Percentiles rank a stretch among this genome's conserved stretches.
phyloP scores from a whole-genome alignment of 2,329 filamentous ascomycete species.

The Bipolaris sorokiniana region DNA sequence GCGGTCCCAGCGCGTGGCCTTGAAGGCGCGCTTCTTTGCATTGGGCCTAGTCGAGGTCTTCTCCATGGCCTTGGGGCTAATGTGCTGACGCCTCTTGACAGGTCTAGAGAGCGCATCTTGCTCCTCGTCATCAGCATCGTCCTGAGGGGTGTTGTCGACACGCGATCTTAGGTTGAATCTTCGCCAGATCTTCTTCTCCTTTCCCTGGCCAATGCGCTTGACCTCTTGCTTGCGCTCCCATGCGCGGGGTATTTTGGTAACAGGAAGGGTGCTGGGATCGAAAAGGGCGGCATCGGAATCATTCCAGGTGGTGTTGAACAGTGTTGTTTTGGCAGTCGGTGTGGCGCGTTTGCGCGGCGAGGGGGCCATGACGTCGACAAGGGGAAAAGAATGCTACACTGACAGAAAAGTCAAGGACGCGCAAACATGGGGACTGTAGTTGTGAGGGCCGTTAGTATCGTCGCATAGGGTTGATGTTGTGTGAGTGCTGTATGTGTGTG shows the following conservation, averaged over 20 bases:
- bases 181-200: constrained; percentile 57
- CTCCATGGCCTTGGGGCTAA: constrained; percentile 43
- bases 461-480: constrained; percentile 12
- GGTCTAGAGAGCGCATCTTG: constrained; percentile 48
- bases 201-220: constrained; percentile 45
- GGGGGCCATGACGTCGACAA: constrained; percentile 32
- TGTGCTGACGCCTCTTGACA: constrained; percentile 54
- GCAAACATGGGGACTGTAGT: constrained; percentile 12
- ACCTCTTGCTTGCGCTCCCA: constrained; percentile 58
- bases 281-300: constrained; percentile 51
- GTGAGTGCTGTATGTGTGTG: constrained; percentile 20
- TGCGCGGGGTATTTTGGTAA: constrained; percentile 53
- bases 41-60: constrained; percentile 27
- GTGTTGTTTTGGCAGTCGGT: constrained; percentile 18
- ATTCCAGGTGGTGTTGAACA: constrained; percentile 50
- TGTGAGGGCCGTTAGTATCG: constrained; percentile 9
- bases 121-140: constrained; percentile 28
- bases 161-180: constrained; percentile 46
- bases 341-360: constrained; percentile 41
- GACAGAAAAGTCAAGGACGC: background rate
- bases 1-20: constrained; percentile 46
- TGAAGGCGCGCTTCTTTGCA: constrained; percentile 40
- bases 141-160: constrained; percentile 20
- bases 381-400: background rate
- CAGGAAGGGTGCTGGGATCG: constrained; percentile 49